phyloP scores from a whole-genome alignment of 495 filamentous ascomycete species.

The Penicillium lividum region DNA sequence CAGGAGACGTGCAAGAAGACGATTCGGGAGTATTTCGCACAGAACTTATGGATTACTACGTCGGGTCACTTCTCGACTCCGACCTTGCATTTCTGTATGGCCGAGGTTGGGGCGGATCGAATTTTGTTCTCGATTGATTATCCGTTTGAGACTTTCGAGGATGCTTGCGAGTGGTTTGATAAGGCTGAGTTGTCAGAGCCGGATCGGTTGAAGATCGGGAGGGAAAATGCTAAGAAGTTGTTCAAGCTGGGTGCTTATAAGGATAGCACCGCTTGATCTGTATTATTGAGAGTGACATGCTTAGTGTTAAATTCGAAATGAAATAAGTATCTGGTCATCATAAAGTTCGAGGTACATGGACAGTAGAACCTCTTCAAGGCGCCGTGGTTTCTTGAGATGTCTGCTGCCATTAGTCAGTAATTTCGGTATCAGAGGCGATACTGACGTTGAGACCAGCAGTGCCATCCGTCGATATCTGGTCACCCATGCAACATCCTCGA shows the following conservation, averaged over 20 bases:
- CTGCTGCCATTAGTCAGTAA: conserved; percentile 8
- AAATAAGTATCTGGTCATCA: conserved; percentile 6
- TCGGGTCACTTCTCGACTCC: conserved; percentile 61
- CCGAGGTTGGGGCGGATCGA: conserved; percentile 43
- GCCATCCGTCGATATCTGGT: conserved; percentile 24
- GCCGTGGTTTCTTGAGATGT: conserved; percentile 25
- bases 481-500: conserved; percentile 3
- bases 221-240: conserved; percentile 55
- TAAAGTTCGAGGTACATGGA: conserved; percentile 27
- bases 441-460: conserved; percentile 24
- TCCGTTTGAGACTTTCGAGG: conserved; percentile 53
- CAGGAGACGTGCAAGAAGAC: conserved; percentile 50
- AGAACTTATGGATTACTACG: conserved; percentile 67
- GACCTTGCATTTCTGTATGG: conserved; percentile 52
- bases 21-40: conserved; percentile 58
- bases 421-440: neutral
- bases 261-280: conserved; percentile 35
- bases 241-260: conserved; percentile 50
- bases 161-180: conserved; percentile 59
- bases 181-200: conserved; percentile 42
- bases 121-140: conserved; percentile 55
- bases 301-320: neutral
- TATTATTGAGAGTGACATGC: neutral
- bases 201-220: conserved; percentile 51
- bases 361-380: conserved; percentile 27